phyloP scores from a whole-genome alignment of 176 grass and related monocot genomes.

The Saccharum spontaneum region DNA sequence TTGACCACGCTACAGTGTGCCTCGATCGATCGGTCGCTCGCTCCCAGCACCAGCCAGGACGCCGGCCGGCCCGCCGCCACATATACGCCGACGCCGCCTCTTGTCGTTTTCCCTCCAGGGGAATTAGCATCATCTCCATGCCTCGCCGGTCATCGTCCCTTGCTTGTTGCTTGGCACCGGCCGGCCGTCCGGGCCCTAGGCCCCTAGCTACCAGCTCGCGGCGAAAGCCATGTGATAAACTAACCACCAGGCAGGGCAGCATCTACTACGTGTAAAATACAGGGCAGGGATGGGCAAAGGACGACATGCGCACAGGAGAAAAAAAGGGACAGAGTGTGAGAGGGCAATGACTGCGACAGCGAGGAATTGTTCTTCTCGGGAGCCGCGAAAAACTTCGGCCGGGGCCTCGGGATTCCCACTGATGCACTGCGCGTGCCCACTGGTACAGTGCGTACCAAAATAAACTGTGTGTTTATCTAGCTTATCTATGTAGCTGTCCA shows the following conservation, averaged over 20 bases:
- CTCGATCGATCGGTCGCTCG: no score
- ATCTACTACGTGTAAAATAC: background rate
- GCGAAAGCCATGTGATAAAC: background rate
- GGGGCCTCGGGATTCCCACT: constrained; percentile 35
- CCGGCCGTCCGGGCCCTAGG: background rate
- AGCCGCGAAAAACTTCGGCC: constrained; percentile 29
- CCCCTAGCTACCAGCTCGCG: no score
- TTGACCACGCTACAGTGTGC: background rate
- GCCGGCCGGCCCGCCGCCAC: no score
- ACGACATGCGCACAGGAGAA: background rate
- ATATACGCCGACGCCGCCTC: background rate
- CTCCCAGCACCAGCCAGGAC: no score
- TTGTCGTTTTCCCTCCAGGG: constrained; percentile 34
- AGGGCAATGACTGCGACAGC: constrained; percentile 28
- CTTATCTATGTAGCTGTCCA: no score
- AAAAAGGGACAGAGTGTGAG: background rate
- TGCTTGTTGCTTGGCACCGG: background rate
- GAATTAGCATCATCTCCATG: background rate
- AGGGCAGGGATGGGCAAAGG: background rate
- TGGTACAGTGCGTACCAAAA: background rate
- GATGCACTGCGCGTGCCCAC: constrained; percentile 10
- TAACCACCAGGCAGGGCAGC: background rate
- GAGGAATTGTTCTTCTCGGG: constrained; percentile 47
- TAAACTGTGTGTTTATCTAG: no score
- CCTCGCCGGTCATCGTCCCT: background rate